These are phyloP conservation scores for Kwoniella shivajii DNA, from an alignment of 1,284 basidiomycete genomes.

Conservation along the genomic window DNA sequence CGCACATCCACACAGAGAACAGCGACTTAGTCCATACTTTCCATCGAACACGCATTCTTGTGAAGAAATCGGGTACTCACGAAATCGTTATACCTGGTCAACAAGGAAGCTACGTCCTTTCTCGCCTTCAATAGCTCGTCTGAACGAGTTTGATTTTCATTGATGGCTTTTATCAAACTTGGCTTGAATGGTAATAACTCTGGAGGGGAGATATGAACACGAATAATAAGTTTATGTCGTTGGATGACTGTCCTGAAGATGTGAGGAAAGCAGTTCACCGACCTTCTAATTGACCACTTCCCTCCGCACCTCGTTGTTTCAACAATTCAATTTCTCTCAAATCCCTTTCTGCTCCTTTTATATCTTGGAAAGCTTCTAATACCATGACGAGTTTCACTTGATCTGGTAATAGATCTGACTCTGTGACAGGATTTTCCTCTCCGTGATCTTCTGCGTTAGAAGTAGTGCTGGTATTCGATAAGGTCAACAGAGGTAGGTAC, in stretches of 20 bases:
- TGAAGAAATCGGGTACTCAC: conserved; percentile 25
- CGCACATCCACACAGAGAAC: no score
- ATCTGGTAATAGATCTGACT: conserved; percentile 33
- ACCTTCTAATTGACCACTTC: conserved; percentile 43
- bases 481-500: conserved; percentile 39
- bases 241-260: not conserved
- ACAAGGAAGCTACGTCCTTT: conserved; percentile 28
- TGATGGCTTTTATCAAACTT: conserved; percentile 18
- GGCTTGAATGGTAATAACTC: conserved; percentile 34
- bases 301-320: conserved; percentile 34
- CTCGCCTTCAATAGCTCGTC: conserved; percentile 24
- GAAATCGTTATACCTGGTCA: conserved; percentile 42
- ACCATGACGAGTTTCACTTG: conserved; percentile 39
- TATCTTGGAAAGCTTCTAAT: conserved; percentile 41
- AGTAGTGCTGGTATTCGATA: not conserved
- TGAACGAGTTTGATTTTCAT: conserved; percentile 9
- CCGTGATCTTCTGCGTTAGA: not conserved
- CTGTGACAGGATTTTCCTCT: not conserved
- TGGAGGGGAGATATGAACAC: conserved; percentile 10
- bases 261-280: conserved; percentile 10
- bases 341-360: conserved; percentile 39
- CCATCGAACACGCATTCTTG: not conserved
- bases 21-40: not conserved
- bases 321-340: conserved; percentile 46
- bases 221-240: not conserved